These are phyloP conservation scores for Malassezia japonica DNA, from an alignment of 1,284 basidiomycete species.

Conservation along the genomic window DNA sequence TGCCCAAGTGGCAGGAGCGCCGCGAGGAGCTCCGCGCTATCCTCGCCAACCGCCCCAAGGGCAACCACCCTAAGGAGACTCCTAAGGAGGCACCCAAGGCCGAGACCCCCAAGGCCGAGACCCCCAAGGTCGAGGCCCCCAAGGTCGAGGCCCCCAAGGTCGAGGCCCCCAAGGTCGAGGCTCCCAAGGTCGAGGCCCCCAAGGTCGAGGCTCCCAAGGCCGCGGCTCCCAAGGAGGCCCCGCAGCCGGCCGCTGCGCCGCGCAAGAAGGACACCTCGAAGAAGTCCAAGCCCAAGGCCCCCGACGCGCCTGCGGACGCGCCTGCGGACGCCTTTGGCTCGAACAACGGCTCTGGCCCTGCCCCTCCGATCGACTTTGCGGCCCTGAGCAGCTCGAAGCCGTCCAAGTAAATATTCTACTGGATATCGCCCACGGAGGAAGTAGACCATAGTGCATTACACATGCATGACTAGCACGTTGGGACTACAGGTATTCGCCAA, in stretches of 20 bases:
- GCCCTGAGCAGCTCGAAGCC: background rate
- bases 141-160: background rate
- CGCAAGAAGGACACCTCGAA: background rate
- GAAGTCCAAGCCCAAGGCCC: background rate
- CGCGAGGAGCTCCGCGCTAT: constrained; percentile 59
- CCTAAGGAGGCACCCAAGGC: background rate
- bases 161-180: background rate
- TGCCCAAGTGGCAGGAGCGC: constrained; percentile 69
- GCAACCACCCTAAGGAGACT: background rate
- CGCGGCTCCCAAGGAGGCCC: too few species aligned
- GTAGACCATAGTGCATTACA: background rate
- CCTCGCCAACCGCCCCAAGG: background rate
- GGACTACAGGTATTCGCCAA: background rate
- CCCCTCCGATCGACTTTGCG: constrained; percentile 11
- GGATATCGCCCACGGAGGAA: too few species aligned
- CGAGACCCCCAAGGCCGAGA: background rate
- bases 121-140: background rate
- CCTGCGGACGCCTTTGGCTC: background rate
- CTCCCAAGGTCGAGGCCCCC: background rate
- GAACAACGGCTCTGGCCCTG: background rate
- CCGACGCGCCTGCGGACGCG: background rate
- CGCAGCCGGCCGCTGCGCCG: background rate
- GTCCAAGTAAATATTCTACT: background rate
- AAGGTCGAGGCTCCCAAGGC: too few species aligned
- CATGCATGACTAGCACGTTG: background rate